Evolutionary conservation across 441 rosid species (phyloP).

Genomic region (Pelargonium fulgidum): DNA sequence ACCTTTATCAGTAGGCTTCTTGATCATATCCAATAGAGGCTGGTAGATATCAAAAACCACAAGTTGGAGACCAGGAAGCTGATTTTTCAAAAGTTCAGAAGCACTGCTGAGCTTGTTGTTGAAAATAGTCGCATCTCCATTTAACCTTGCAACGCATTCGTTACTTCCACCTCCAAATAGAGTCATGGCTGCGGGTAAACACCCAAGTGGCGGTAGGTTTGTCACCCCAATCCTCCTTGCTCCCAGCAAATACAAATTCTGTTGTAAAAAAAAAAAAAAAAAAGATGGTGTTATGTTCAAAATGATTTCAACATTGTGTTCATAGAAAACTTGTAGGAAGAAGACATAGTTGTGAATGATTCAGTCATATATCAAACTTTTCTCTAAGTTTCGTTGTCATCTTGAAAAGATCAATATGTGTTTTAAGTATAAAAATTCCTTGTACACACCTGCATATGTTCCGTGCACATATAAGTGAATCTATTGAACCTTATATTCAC

Average conservation of each 20-base stretch:
- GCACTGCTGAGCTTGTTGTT: conserved; percentile 64
- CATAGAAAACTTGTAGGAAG: not conserved
- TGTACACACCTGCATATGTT: not conserved
- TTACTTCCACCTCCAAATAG: conserved; percentile 71
- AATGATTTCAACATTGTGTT: not conserved
- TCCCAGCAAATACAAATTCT: conserved; percentile 71
- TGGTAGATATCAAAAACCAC: conserved; percentile 73
- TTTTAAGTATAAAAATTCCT: conserved; percentile 15
- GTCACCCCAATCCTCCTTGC: conserved; percentile 85
- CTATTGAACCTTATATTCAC: not conserved
- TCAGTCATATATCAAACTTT: not conserved
- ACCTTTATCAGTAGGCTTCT: conserved; percentile 60
- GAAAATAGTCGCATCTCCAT: conserved; percentile 63
- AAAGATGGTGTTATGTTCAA: not conserved
- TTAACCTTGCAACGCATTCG: conserved; percentile 63
- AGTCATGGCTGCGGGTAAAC: conserved; percentile 87
- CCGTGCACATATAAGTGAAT: not conserved
- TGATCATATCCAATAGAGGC: conserved; percentile 71
- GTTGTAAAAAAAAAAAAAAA: conserved; percentile 18
- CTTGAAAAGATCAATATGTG: not conserved
- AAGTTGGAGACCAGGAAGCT: conserved; percentile 70
- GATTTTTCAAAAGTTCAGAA: conserved; percentile 43
- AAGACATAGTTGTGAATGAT: not conserved
- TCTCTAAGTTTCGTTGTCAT: not conserved
- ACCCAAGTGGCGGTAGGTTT: conserved; percentile 75